These are phyloP conservation scores for Fusarium sp. DNA, from an alignment of 2,329 filamentous ascomycete species.

Conservation along the genomic window DNA sequence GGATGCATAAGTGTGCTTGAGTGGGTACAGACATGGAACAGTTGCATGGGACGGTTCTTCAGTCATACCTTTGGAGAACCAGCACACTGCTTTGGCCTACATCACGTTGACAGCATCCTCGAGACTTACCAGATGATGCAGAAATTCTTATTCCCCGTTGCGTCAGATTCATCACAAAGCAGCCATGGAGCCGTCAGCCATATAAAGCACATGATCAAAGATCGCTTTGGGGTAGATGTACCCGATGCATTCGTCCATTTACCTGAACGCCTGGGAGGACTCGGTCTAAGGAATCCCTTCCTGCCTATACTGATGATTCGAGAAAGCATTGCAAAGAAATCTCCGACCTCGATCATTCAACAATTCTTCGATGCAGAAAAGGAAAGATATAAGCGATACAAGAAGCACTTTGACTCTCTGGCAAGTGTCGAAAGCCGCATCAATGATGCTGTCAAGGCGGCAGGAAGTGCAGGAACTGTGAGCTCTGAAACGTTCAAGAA, in stretches of 20 bases:
- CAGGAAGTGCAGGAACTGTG: background rate
- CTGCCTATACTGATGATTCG: background rate
- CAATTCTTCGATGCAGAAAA: background rate
- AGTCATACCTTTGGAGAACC: conserved; percentile 4
- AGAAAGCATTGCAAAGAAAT: background rate
- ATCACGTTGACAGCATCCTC: background rate
- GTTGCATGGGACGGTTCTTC: background rate
- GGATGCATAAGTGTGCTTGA: background rate
- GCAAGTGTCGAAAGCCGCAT: background rate
- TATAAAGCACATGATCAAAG: background rate
- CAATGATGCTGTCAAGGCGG: background rate
- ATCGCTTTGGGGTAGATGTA: background rate
- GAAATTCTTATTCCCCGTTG: background rate
- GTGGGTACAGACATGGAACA: background rate
- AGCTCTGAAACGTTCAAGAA: background rate
- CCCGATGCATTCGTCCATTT: background rate
- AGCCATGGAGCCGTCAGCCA: background rate
- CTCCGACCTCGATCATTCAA: background rate
- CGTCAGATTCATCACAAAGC: background rate
- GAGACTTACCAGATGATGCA: conserved; percentile 1
- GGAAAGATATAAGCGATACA: background rate
- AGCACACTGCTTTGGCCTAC: background rate
- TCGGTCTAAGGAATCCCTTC: background rate
- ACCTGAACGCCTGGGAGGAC: background rate
- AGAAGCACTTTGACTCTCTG: background rate